Conservation (phyloP, 1,284 basidiomycete species). For the Heterobasidion irregulare region DNA sequence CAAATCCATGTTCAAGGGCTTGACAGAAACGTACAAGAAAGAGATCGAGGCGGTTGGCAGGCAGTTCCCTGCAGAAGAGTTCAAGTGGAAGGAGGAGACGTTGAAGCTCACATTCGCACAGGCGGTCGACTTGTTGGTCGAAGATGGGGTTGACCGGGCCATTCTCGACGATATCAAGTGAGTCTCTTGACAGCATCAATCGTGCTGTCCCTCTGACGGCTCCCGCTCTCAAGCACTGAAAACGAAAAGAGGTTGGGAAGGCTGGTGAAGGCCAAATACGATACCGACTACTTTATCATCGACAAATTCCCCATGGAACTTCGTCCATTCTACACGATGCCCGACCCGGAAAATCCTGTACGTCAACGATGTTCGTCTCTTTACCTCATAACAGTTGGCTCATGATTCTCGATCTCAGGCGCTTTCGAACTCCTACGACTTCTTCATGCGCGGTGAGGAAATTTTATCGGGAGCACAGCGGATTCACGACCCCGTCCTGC, state of each 20-base stretch:
- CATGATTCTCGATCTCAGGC: slow-evolving; percentile 33
- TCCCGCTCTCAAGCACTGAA: slow-evolving; percentile 54
- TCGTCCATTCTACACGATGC: slow-evolving; percentile 98
- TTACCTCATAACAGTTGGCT: background rate
- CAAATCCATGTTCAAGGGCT: slow-evolving; percentile 75
- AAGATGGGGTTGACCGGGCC: slow-evolving; percentile 72
- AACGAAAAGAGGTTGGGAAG: slow-evolving; percentile 91
- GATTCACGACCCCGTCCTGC: slow-evolving; percentile 84
- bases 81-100: slow-evolving; percentile 83
- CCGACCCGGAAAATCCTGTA: slow-evolving; percentile 82
- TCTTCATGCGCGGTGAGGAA: slow-evolving; percentile 99
- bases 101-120: slow-evolving; percentile 80
- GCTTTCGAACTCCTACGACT: slow-evolving; percentile 97
- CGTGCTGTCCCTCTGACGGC: slow-evolving; percentile 1
- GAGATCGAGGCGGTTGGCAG: slow-evolving; percentile 79
- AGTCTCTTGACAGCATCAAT: slow-evolving; percentile 16
- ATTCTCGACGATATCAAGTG: slow-evolving; percentile 84
- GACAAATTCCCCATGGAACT: slow-evolving; percentile 94
- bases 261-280: slow-evolving; percentile 86
- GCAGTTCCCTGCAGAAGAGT: slow-evolving; percentile 89
- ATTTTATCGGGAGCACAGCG: slow-evolving; percentile 97
- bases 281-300: slow-evolving; percentile 96
- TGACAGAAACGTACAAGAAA: slow-evolving; percentile 69
- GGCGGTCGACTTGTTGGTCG: slow-evolving; percentile 80
- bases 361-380: slow-evolving; percentile 18